phyloP scores from a whole-genome alignment of 495 filamentous ascomycete species.

The Pseudoneurospora amorphoporcata region DNA sequence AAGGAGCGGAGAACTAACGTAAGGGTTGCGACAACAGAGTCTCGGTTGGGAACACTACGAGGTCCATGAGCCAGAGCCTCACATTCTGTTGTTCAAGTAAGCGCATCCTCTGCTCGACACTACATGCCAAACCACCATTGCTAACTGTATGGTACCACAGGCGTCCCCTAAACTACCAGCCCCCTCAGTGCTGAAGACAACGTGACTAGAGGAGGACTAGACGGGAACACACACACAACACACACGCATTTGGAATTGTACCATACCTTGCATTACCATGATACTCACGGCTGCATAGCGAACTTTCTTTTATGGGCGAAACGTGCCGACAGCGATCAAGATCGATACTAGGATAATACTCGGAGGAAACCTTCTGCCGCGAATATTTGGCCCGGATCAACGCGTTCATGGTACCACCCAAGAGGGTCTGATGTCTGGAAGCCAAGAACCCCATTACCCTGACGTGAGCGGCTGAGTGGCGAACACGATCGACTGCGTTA shows the following conservation, averaged over 20 bases:
- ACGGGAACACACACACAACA: background rate
- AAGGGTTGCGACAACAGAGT: conserved; percentile 46
- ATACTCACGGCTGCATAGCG: conserved; percentile 33
- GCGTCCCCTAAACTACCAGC: conserved; percentile 78
- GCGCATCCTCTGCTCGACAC: conserved; percentile 17
- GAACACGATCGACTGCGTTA: background rate
- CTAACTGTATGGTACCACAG: conserved; percentile 28
- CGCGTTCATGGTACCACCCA: background rate
- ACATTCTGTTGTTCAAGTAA: conserved; percentile 97
- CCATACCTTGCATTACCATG: conserved; percentile 19
- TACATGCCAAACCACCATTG: background rate
- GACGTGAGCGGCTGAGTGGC: background rate
- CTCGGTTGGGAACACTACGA: conserved; percentile 99
- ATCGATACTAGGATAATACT: background rate
- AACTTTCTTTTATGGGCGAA: conserved; percentile 2
- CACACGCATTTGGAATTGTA: conserved; percentile 4
- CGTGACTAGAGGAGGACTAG: background rate
- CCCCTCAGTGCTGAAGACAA: conserved; percentile 40
- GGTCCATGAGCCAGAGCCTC: conserved; percentile 95
- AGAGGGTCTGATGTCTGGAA: background rate
- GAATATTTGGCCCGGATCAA: background rate
- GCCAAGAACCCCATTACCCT: background rate
- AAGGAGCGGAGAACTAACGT: conserved; percentile 1
- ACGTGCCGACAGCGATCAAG: background rate
- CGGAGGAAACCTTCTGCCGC: background rate